A percentile compares a stretch with the other conserved stretches of the same genome.
Evolutionary conservation across 140 eudicot genomes (phyloP).

Genomic region (Flaveria floridana): DNA sequence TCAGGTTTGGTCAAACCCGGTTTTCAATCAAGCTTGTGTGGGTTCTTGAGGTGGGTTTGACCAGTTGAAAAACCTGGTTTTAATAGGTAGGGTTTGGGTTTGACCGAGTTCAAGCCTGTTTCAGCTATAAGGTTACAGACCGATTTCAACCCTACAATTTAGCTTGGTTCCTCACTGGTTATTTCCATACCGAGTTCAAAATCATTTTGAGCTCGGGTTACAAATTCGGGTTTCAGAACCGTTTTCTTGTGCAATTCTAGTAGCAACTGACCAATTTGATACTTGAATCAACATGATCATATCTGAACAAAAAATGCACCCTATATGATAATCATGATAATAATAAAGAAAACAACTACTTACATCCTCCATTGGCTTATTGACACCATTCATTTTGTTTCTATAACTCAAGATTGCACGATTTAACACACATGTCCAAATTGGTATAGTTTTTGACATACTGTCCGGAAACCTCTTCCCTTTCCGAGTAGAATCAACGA

Average conservation of each 20-base stretch:
- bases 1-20: too few species aligned
- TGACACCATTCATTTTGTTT: slow-evolving; percentile 30
- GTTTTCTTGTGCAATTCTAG: not conserved
- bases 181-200: too few species aligned
- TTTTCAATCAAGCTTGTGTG: too few species aligned
- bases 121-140: too few species aligned
- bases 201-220: too few species aligned
- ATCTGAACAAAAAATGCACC: not conserved
- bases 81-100: too few species aligned
- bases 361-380: slow-evolving; percentile 36
- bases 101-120: too few species aligned
- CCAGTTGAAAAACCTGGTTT: too few species aligned
- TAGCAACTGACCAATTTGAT: not conserved
- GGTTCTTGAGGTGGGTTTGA: too few species aligned
- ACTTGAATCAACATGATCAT: slow-evolving; percentile 1
- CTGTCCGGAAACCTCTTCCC: slow-evolving; percentile 99
- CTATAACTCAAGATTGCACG: slow-evolving; percentile 63
- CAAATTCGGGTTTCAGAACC: too few species aligned
- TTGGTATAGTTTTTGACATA: slow-evolving; percentile 96
- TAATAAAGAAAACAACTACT: slow-evolving; percentile 40
- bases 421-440: slow-evolving; percentile 92
- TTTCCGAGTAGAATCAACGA: slow-evolving; percentile 92
- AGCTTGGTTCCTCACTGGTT: too few species aligned
- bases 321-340: not conserved
- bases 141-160: too few species aligned